phyloP scores from a whole-genome alignment of 1,139 yeast species.

The Sugiyamaella xylanicola region DNA sequence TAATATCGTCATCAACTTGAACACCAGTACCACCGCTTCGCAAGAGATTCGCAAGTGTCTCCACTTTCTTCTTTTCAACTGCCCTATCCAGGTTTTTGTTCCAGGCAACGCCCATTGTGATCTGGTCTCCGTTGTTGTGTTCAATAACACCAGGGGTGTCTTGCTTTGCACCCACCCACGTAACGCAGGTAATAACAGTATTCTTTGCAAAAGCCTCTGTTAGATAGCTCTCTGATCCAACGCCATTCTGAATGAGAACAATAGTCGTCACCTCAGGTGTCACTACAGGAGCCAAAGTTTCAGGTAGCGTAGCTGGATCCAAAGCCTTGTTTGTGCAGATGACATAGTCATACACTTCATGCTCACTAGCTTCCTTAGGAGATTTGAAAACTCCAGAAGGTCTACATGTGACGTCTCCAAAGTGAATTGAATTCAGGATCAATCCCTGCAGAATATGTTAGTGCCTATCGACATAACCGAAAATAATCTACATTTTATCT shows the following conservation, averaged over 20 bases:
- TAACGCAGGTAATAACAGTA: slow-evolving; percentile 60
- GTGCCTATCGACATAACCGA: not conserved
- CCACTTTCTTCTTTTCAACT: slow-evolving; percentile 18
- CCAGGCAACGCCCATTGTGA: slow-evolving; percentile 55
- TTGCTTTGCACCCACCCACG: slow-evolving; percentile 59
- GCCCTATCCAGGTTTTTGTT: slow-evolving; percentile 20
- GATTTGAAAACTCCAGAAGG: slow-evolving; percentile 38
- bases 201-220: slow-evolving; percentile 55
- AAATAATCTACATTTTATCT: slow-evolving; percentile 47
- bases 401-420: slow-evolving; percentile 46
- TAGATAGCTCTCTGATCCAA: slow-evolving; percentile 62
- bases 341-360: slow-evolving; percentile 54
- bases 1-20: slow-evolving; percentile 27
- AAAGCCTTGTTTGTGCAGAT: slow-evolving; percentile 66
- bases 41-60: slow-evolving; percentile 22
- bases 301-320: slow-evolving; percentile 57
- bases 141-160: slow-evolving; percentile 47
- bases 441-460: slow-evolving; percentile 41
- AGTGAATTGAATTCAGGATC: slow-evolving; percentile 50
- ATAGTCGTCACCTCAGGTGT: slow-evolving; percentile 49
- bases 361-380: slow-evolving; percentile 42
- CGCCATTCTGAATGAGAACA: slow-evolving; percentile 65
- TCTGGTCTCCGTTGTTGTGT: slow-evolving; percentile 49
- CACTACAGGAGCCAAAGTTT: slow-evolving; percentile 55
- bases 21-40: slow-evolving; percentile 25